These are phyloP conservation scores for Exophiala xenobiotica DNA, from an alignment of 2,329 filamentous ascomycete species.

Conservation along the genomic window DNA sequence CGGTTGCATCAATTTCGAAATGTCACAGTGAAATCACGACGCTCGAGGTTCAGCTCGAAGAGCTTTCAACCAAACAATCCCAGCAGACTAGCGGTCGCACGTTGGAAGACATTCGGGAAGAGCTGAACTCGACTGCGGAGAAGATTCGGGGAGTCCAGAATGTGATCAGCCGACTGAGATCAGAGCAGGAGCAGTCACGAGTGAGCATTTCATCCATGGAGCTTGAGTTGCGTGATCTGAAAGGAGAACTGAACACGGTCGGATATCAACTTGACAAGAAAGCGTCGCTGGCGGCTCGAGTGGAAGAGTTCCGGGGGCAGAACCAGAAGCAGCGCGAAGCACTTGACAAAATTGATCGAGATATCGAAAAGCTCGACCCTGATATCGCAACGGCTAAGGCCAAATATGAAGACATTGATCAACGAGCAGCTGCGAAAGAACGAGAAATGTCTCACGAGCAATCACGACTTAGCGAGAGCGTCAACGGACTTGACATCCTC, in stretches of 20 bases:
- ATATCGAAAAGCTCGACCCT: constrained; percentile 72
- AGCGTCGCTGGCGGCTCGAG: constrained; percentile 65
- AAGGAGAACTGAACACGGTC: constrained; percentile 68
- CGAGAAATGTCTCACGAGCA: constrained; percentile 69
- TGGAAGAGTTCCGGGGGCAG: constrained; percentile 70
- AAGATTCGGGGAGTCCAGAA: constrained; percentile 65
- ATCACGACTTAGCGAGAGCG: constrained; percentile 68
- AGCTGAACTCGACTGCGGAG: constrained; percentile 66
- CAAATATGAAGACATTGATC: constrained; percentile 72
- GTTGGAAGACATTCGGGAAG: constrained; percentile 79
- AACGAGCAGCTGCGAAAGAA: constrained; percentile 70
- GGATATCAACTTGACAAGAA: constrained; percentile 80
- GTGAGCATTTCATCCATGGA: constrained; percentile 69
- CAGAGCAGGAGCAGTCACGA: constrained; percentile 70
- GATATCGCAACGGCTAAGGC: constrained; percentile 73
- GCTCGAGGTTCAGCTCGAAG: constrained; percentile 70
- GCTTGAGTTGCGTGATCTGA: constrained; percentile 72
- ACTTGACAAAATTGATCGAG: constrained; percentile 68
- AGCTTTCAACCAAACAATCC: constrained; percentile 73
- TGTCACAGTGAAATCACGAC: constrained; percentile 70
- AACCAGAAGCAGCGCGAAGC: constrained; percentile 67
- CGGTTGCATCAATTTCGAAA: constrained; percentile 72
- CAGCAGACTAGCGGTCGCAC: constrained; percentile 65
- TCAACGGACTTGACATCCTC: constrained; percentile 73
- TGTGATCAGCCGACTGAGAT: constrained; percentile 63